Evolutionary conservation across 352 stramenopile species (phyloP).

Genomic region (Aphanomyces astaci): DNA sequence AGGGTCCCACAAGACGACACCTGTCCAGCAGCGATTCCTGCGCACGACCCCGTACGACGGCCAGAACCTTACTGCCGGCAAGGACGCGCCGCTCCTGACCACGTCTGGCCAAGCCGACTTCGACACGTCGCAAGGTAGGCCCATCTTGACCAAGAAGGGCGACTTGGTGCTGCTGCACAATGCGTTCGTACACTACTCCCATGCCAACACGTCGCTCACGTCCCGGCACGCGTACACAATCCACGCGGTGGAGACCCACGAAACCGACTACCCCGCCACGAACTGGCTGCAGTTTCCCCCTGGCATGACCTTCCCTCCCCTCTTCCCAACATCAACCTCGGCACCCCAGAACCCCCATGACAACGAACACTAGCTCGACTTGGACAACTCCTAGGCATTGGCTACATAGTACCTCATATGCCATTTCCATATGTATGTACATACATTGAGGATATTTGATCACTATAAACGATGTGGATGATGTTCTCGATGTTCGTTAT

Average conservation of each 20-base stretch:
- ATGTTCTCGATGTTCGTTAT: too few relatives aligned
- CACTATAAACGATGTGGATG: too few relatives aligned
- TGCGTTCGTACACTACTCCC: constrained; percentile 91
- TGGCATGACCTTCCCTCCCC: constrained; percentile 5
- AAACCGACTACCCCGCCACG: constrained; percentile 70
- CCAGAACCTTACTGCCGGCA: constrained; percentile 33
- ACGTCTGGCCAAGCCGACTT: constrained; percentile 44
- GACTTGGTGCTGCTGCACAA: constrained; percentile 91
- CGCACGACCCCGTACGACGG: constrained; percentile 47
- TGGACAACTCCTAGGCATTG: too few relatives aligned
- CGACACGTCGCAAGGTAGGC: constrained; percentile 45
- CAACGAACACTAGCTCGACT: too few relatives aligned
- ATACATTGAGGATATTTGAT: too few relatives aligned
- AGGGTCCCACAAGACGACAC: constrained; percentile 79
- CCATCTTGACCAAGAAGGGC: constrained; percentile 85
- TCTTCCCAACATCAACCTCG: constrained; percentile 3
- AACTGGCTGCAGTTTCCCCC: constrained; percentile 89
- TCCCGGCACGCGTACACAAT: constrained; percentile 94
- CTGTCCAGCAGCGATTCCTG: constrained; percentile 75
- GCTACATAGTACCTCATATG: too few relatives aligned
- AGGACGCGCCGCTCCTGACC: constrained; percentile 35
- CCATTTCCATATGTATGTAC: too few relatives aligned
- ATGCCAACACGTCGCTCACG: constrained; percentile 84
- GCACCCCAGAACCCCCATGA: background rate
- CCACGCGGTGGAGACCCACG: constrained; percentile 90